Conservation (phyloP, 2,329 filamentous ascomycete species). For the Aspergillus jensenii region DNA sequence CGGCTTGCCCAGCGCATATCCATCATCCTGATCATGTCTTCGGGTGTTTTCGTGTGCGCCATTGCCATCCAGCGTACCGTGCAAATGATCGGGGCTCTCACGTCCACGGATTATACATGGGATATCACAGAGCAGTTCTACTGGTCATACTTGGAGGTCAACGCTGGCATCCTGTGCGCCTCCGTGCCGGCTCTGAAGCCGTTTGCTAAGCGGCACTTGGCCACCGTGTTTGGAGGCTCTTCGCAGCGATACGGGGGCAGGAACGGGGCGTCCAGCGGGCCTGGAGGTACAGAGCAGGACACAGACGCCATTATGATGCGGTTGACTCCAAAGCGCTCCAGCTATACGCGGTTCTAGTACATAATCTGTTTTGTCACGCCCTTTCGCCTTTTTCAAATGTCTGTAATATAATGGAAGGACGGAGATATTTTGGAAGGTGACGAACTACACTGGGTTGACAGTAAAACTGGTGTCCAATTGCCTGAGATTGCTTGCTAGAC, state of each 20-base stretch:
- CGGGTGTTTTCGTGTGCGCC: neutral
- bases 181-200: neutral
- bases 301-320: neutral
- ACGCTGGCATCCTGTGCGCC: neutral
- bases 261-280: neutral
- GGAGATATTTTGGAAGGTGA: too few species aligned
- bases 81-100: neutral
- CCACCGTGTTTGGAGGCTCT: neutral
- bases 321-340: neutral
- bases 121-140: constrained; percentile 1
- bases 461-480: too few species aligned
- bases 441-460: too few species aligned
- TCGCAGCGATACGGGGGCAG: neutral
- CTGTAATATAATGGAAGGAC: too few species aligned
- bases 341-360: neutral
- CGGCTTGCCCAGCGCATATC: neutral
- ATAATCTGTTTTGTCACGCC: too few species aligned
- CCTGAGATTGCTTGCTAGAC: too few species aligned
- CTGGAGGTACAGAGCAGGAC: neutral
- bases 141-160: neutral
- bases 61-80: neutral
- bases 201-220: neutral
- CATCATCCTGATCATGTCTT: neutral
- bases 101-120: neutral
- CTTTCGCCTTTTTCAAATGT: too few species aligned